Base-by-base conservation (phyloP, 345 rosid genomes). In the Noccaea bulbosa region DNA sequence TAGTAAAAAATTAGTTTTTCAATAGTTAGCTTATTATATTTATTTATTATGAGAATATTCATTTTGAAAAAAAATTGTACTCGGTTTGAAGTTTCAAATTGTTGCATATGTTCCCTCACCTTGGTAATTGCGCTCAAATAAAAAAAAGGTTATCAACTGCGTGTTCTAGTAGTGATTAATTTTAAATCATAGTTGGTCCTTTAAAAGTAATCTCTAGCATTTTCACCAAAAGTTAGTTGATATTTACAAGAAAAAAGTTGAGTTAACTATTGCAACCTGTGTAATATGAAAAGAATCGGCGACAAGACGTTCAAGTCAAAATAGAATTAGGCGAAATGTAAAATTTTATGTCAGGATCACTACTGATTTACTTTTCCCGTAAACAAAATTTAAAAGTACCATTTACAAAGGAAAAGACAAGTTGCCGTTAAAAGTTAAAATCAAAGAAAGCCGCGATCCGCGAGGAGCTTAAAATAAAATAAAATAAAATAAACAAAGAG, bases 371-470 rank as follows among this genome's bases (percentile, higher is more conserved):
- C 12, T 38, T 48, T 56, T 56, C 30, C 65, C 43, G 59, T 73
- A 37, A 64, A 45, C 8, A 16, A 4, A 14, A 69, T 41, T 14
- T 17, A 53, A 16, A 63, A 55, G 22, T 20, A 20, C 22, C 39
- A 65, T 34, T 62, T 53, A n/a, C 16, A 39, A 41, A 20, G 38
- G 53, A 74, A 73, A 73, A 77, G 38, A 59, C 72, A 44, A 75
- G 68, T 66, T 62, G 61, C 43, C 48, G 47, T 80, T 57, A 20
- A 65, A 78, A 52, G 56, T 49, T 65, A 17, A 78, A 62, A 45
- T 58, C 17, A 51, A 4, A 6, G 51, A 54, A 67, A 70, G 71
- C 71, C 80, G 80, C 81, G 76, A 82, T 67, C 71, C 80, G 80
- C 81, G 76, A 82, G 70, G 70, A 72, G 68, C 38, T 32, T 45